Conservation (phyloP, 805 yeast species). For the Blastobotrys attinorum region DNA sequence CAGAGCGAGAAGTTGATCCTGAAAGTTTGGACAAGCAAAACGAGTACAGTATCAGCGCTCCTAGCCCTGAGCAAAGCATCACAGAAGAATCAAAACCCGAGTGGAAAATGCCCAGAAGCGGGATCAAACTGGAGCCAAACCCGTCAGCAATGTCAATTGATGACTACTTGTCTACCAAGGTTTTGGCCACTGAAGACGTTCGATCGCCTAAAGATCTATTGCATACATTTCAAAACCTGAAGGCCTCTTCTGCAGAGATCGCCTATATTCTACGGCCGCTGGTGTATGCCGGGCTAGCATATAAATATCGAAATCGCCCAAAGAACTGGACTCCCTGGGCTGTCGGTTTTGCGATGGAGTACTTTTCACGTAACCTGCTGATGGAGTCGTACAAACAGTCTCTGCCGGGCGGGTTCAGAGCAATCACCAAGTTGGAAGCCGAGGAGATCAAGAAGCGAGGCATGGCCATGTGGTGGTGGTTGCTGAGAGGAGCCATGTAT, state of each 20-base stretch:
- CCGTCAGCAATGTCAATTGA: constrained; percentile 17
- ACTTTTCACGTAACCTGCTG: constrained; percentile 24
- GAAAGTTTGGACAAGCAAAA: constrained; percentile 19
- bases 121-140: constrained; percentile 15
- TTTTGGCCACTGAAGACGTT: constrained; percentile 28
- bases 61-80: neutral
- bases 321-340: constrained; percentile 36
- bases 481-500: constrained; percentile 33
- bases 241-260: constrained; percentile 26
- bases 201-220: constrained; percentile 26
- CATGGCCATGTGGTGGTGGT: constrained; percentile 32
- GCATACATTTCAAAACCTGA: constrained; percentile 18
- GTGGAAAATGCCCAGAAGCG: constrained; percentile 24
- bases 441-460: constrained; percentile 25
- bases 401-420: constrained; percentile 19
- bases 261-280: constrained; percentile 33
- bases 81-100: neutral
- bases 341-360: constrained; percentile 29
- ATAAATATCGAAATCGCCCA: constrained; percentile 13
- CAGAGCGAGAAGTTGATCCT: constrained; percentile 31
- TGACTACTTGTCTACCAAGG: constrained; percentile 20
- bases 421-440: constrained; percentile 27
- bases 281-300: constrained; percentile 29
- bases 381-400: constrained; percentile 17
- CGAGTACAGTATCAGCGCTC: too few species aligned